Conservation (phyloP, 352 stramenopile species). For the Phytophthora ohioensis region DNA sequence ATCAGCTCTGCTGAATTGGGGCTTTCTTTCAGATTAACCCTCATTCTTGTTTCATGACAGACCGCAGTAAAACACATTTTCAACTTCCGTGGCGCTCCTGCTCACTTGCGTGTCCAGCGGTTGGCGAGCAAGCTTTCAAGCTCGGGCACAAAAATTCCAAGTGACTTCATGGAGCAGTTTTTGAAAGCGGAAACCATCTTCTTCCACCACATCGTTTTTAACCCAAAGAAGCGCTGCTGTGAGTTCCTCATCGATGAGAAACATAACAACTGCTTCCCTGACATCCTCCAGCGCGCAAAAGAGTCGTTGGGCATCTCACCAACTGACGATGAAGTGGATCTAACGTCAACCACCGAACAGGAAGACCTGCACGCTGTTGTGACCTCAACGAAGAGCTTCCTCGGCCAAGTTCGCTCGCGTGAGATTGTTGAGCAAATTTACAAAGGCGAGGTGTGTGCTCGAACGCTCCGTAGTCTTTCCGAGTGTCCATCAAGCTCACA, state of each 20-base stretch:
- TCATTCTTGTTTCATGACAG: conserved; percentile 31
- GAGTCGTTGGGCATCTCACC: conserved; percentile 46
- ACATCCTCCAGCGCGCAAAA: conserved; percentile 55
- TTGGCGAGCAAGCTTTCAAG: conserved; percentile 70
- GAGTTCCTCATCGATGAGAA: conserved; percentile 63
- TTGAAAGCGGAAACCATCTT: conserved; percentile 78
- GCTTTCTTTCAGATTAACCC: conserved; percentile 2
- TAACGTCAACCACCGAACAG: conserved; percentile 19
- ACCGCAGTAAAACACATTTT: conserved; percentile 81
- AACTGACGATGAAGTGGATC: conserved; percentile 12
- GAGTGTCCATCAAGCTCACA: conserved; percentile 16
- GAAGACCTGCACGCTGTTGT: conserved; percentile 44
- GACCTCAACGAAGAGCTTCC: conserved; percentile 49
- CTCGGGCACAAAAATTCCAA: conserved; percentile 53
- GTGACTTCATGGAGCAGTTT: conserved; percentile 64
- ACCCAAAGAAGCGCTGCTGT: conserved; percentile 48
- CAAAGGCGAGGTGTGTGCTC: conserved; percentile 52
- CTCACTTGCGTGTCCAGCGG: conserved; percentile 64
- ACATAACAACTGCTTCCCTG: conserved; percentile 57
- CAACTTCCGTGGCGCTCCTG: conserved; percentile 68
- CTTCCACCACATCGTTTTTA: conserved; percentile 84
- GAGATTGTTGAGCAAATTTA: conserved; percentile 60
- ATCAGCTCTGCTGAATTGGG: background rate
- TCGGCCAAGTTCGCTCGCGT: conserved; percentile 46
- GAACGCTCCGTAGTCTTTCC: conserved; percentile 37